These are phyloP conservation scores for Tephrocybe sp. DNA, from an alignment of 768 basidiomycete genomes.

Conservation along the genomic window DNA sequence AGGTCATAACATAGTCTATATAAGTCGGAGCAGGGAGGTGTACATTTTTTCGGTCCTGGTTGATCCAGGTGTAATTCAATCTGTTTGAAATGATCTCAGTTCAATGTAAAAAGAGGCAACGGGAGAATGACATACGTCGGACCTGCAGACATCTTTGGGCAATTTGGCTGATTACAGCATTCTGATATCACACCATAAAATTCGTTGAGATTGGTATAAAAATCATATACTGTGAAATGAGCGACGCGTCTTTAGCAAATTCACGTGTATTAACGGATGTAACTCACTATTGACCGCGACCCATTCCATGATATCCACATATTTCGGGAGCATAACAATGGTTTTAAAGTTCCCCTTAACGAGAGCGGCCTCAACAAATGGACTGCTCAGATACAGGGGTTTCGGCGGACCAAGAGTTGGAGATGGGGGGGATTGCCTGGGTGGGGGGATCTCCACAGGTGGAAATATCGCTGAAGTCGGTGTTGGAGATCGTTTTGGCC, in stretches of 20 bases:
- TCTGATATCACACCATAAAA: constrained; percentile 96
- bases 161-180: constrained; percentile 87
- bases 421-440: constrained; percentile 34
- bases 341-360: constrained; percentile 99
- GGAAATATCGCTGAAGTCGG: constrained; percentile 66
- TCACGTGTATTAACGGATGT: not conserved
- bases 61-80: constrained; percentile 97
- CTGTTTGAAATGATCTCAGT: constrained; percentile 35
- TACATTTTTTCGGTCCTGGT: constrained; percentile 89
- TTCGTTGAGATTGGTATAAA: constrained; percentile 94
- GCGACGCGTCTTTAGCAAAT: constrained; percentile 2
- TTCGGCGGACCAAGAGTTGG: constrained; percentile 41
- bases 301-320: constrained; percentile 99
- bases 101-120: not conserved
- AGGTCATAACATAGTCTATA: constrained; percentile 99
- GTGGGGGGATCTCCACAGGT: constrained; percentile 41
- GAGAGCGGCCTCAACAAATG: constrained; percentile 94
- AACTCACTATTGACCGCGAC: constrained; percentile 73
- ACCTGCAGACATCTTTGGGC: constrained; percentile 93
- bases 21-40: constrained; percentile 93
- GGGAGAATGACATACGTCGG: constrained; percentile 58
- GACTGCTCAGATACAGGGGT: constrained; percentile 87
- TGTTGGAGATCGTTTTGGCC: constrained; percentile 72
- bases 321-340: constrained; percentile 92
- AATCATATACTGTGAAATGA: constrained; percentile 83